These are phyloP conservation scores for Pseudovirgaria hyperparasitica DNA, from an alignment of 2,329 filamentous ascomycete genomes.

Conservation along the genomic window DNA sequence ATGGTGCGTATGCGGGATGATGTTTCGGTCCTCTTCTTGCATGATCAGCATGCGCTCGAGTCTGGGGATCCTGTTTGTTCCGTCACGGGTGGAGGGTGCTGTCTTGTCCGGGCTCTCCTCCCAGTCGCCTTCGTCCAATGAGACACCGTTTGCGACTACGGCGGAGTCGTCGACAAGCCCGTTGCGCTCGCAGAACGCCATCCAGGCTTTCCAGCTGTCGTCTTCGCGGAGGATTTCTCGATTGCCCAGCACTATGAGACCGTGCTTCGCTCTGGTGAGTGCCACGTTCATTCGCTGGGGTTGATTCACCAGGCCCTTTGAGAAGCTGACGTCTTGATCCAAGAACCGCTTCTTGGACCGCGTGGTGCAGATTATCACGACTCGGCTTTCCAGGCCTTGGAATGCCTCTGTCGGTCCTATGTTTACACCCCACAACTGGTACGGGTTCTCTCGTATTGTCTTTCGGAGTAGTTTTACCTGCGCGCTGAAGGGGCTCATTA, in stretches of 20 bases:
- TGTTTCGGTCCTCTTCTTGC: no score
- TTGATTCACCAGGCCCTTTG: conserved; percentile 25
- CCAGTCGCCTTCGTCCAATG: not conserved
- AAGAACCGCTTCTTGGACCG: conserved; percentile 21
- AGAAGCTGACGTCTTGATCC: conserved; percentile 15
- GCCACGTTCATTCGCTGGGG: conserved; percentile 31
- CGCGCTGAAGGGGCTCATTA: conserved; percentile 33
- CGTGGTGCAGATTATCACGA: conserved; percentile 33
- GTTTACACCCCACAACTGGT: conserved; percentile 25
- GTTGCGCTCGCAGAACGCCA: conserved; percentile 27
- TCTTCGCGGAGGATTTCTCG: conserved; percentile 24
- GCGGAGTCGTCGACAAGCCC: conserved; percentile 13
- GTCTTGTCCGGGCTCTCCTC: conserved; percentile 2
- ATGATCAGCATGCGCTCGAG: no score
- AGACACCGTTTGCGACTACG: conserved; percentile 1
- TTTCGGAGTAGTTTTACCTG: conserved; percentile 29
- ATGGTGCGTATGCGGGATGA: no score
- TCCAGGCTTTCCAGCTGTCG: conserved; percentile 22
- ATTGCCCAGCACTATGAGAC: conserved; percentile 29
- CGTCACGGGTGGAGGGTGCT: not conserved
- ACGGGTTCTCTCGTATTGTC: conserved; percentile 15
- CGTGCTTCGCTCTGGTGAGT: conserved; percentile 31
- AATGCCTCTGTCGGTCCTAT: conserved; percentile 35
- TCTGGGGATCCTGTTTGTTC: no score
- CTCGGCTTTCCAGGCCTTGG: conserved; percentile 31